Conservation (phyloP, 495 filamentous ascomycete species). For the Penicillium arizonense region DNA sequence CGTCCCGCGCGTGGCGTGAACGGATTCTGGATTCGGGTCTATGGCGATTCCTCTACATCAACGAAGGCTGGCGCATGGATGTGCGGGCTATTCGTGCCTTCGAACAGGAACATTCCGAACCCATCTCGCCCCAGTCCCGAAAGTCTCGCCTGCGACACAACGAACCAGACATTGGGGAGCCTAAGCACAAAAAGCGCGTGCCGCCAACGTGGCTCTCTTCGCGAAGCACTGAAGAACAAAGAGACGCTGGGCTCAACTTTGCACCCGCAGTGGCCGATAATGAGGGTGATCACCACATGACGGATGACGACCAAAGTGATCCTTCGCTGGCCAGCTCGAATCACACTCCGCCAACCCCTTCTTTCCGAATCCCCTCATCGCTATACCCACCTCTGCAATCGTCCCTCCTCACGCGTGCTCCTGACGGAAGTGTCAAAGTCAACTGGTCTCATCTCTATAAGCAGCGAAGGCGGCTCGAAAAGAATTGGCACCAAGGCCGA, state of each 20-base stretch:
- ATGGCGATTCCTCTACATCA: slow-evolving; percentile 77
- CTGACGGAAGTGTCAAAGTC: slow-evolving; percentile 35
- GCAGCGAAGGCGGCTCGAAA: slow-evolving; percentile 78
- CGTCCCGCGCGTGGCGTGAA: slow-evolving; percentile 78
- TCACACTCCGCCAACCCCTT: slow-evolving; percentile 4
- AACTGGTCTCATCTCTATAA: slow-evolving; percentile 77
- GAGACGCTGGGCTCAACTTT: slow-evolving; percentile 6
- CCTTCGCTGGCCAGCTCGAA: slow-evolving; percentile 7
- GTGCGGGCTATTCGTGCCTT: slow-evolving; percentile 61
- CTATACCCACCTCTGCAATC: slow-evolving; percentile 27
- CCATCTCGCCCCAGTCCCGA: slow-evolving; percentile 40
- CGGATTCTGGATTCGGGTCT: slow-evolving; percentile 80
- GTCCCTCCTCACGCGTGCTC: slow-evolving; percentile 31
- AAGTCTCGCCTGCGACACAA: slow-evolving; percentile 42
- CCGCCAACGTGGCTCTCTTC: slow-evolving; percentile 43
- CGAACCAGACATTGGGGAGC: slow-evolving; percentile 47
- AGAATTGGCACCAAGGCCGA: slow-evolving; percentile 83
- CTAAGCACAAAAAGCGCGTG: slow-evolving; percentile 52
- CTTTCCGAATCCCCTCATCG: slow-evolving; percentile 10
- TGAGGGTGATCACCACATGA: slow-evolving; percentile 48
- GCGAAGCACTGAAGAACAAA: slow-evolving; percentile 16
- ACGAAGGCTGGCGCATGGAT: slow-evolving; percentile 82
- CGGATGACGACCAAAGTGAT: slow-evolving; percentile 33
- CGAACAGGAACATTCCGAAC: slow-evolving; percentile 57
- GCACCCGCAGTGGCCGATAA: slow-evolving; percentile 40